A percentile compares a stretch with the other conserved stretches of the same genome.
Evolutionary conservation across 1,284 basidiomycete genomes (phyloP).

Genomic region (Singerocomus inundabilis): DNA sequence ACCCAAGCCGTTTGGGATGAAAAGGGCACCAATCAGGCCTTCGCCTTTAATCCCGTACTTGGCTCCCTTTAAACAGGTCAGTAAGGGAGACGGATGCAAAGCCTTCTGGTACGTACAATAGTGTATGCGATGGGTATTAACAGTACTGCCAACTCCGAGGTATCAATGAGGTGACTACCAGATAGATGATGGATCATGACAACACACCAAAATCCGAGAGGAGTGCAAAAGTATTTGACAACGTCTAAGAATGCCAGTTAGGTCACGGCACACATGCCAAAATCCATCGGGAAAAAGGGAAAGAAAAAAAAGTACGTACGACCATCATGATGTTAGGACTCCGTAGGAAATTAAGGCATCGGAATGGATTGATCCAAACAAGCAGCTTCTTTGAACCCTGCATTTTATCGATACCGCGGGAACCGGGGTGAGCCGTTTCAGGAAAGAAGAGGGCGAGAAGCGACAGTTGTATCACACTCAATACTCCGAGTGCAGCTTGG

Average conservation of each 20-base stretch:
- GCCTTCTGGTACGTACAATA: slow-evolving; percentile 22
- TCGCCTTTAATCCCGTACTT: slow-evolving; percentile 60
- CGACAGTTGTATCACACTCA: slow-evolving; percentile 45
- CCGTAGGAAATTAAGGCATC: slow-evolving; percentile 48
- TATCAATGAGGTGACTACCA: background rate
- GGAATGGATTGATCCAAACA: slow-evolving; percentile 61
- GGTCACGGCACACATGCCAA: background rate
- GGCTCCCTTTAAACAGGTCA: slow-evolving; percentile 40
- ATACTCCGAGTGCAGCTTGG: slow-evolving; percentile 51
- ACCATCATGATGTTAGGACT: slow-evolving; percentile 58
- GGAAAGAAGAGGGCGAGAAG: slow-evolving; percentile 57
- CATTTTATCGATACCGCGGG: slow-evolving; percentile 44
- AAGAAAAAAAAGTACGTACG: slow-evolving; percentile 39
- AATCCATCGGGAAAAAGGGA: background rate
- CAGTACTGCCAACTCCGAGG: slow-evolving; percentile 32
- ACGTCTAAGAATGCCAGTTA: slow-evolving; percentile 33
- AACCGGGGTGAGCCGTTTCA: slow-evolving; percentile 63
- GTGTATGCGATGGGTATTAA: slow-evolving; percentile 36
- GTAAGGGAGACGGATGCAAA: background rate
- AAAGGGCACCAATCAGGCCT: slow-evolving; percentile 58
- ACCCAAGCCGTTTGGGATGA: slow-evolving; percentile 58
- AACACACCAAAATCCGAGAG: slow-evolving; percentile 47
- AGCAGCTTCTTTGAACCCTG: slow-evolving; percentile 36
- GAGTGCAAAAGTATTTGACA: slow-evolving; percentile 39
- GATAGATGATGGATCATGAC: background rate